Base-by-base conservation (phyloP, 2,329 filamentous ascomycete genomes). In the Geosmithia putterillii region DNA sequence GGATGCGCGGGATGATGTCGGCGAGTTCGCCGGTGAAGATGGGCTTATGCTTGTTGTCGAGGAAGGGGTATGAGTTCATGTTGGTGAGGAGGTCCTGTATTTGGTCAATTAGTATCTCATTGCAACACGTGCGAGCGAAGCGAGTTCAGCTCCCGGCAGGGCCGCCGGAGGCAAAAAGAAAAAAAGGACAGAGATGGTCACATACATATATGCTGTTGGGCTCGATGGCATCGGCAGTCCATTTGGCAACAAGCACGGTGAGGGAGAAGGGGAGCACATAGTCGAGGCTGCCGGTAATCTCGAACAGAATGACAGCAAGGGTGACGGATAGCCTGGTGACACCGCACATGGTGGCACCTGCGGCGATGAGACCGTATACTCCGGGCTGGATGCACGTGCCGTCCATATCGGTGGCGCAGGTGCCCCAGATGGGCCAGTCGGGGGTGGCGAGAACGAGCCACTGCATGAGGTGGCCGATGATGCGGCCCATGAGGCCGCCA, bases 311-410 rank as follows among this genome's bases (percentile, higher is more conserved):
- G 55, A 96, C 88, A 0, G 88, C 89, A 8, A 98, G 70, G 0
- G 92, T 96, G 19, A 98, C 86, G 0, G 89, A 95, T 2, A 98
- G 66, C 41, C 92, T 77, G 2, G 92, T 98, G 2, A 96, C 92
- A 41, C 92, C 92, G 51, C 90, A 96, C 92, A 98, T 96, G 25
- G 90, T 95, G 2, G 92, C 88, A 15, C 92, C 92, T 38, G 92
- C 92, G 15, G 89, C 90, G 45, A 95, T 87, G 46, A 98, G 74
- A 1, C 88, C 92, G 58, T 98, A 98, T 0, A 96, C 87, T n/a
- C 92, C 92, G 1, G 92, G 92, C 40, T 94, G 89, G 40, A 98
- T 86, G 58, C 92, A 96, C 2, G 83, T 82, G 46, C 86, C 83
- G 25, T 85, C 79, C 35, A 79, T 76, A 42, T 75, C 71, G 7